These are phyloP conservation scores for Paraphaeosphaeria sporulosa DNA, from an alignment of 2,329 filamentous ascomycete species.

Conservation along the genomic window DNA sequence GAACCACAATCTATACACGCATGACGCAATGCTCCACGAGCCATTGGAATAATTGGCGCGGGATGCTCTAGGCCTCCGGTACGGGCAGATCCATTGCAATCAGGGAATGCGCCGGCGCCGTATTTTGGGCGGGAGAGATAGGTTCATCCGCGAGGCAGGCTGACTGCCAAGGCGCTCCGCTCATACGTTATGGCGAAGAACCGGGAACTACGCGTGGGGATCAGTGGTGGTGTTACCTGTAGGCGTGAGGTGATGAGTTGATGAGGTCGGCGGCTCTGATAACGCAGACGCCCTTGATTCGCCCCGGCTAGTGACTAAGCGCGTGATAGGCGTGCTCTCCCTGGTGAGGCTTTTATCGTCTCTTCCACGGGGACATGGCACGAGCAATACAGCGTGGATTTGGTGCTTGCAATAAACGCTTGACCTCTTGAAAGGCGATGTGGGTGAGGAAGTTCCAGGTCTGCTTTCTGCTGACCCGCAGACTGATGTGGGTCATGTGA, in stretches of 20 bases:
- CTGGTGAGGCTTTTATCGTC: not conserved
- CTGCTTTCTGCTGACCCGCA: too few relatives aligned
- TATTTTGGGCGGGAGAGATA: slow-evolving; percentile 16
- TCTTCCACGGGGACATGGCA: too few relatives aligned
- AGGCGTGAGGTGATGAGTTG: slow-evolving; percentile 43
- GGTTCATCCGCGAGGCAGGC: slow-evolving; percentile 11
- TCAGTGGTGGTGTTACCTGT: slow-evolving; percentile 30
- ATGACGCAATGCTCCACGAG: slow-evolving; percentile 36
- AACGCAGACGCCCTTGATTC: slow-evolving; percentile 42
- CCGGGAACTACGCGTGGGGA: slow-evolving; percentile 13
- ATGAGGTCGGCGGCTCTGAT: slow-evolving; percentile 25
- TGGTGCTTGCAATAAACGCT: too few relatives aligned
- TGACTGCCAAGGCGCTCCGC: slow-evolving; percentile 14
- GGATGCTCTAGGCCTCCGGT: slow-evolving; percentile 29
- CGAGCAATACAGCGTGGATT: too few relatives aligned
- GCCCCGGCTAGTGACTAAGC: slow-evolving; percentile 31
- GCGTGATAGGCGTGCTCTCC: slow-evolving; percentile 18
- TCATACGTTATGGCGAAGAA: slow-evolving; percentile 9
- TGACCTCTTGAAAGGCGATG: too few relatives aligned
- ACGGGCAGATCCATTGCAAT: not conserved
- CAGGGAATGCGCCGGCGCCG: slow-evolving; percentile 12
- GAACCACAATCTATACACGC: slow-evolving; percentile 15
- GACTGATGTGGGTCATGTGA: too few relatives aligned
- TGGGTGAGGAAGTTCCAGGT: too few relatives aligned
- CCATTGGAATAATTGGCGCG: slow-evolving; percentile 35